These are phyloP conservation scores for Cenchrus americanus DNA, from an alignment of 176 grass and related monocot genomes.

Conservation along the genomic window DNA sequence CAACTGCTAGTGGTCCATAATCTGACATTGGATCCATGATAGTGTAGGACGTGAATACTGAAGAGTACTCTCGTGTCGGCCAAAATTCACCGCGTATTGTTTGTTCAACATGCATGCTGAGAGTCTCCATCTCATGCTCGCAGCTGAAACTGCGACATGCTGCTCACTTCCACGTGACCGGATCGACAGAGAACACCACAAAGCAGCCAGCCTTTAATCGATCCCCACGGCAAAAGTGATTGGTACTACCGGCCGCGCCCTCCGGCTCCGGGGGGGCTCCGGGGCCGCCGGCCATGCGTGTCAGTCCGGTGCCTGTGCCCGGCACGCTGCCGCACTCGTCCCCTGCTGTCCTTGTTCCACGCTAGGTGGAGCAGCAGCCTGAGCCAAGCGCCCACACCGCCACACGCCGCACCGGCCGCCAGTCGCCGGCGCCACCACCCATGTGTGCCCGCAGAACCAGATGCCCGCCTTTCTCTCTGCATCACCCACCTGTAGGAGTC, in stretches of 20 bases:
- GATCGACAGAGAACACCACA: not conserved
- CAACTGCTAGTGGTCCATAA: no score
- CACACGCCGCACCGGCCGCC: not conserved
- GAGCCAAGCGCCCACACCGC: no score
- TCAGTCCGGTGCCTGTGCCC: not conserved
- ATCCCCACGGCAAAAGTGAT: conserved; percentile 30
- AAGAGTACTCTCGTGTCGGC: no score
- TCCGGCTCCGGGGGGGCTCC: not conserved
- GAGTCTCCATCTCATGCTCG: no score
- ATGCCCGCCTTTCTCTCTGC: not conserved
- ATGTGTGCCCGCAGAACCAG: conserved; percentile 17
- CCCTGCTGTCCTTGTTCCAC: not conserved
- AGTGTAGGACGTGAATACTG: no score
- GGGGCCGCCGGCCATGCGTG: not conserved
- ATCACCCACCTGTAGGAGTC: not conserved
- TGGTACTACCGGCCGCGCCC: not conserved
- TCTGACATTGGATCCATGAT: no score
- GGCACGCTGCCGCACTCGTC: not conserved
- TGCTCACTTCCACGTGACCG: conserved; percentile 5
- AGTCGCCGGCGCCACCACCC: conserved; percentile 21
- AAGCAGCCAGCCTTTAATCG: not conserved
- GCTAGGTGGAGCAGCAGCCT: conserved; percentile 3
- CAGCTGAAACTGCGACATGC: not conserved
- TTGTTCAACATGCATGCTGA: no score
- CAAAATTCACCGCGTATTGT: no score